Percentiles rank a stretch among this genome's conserved stretches.
Evolutionary conservation across 768 basidiomycete genomes (phyloP).

Genomic region (Gymnopilus junonius): DNA sequence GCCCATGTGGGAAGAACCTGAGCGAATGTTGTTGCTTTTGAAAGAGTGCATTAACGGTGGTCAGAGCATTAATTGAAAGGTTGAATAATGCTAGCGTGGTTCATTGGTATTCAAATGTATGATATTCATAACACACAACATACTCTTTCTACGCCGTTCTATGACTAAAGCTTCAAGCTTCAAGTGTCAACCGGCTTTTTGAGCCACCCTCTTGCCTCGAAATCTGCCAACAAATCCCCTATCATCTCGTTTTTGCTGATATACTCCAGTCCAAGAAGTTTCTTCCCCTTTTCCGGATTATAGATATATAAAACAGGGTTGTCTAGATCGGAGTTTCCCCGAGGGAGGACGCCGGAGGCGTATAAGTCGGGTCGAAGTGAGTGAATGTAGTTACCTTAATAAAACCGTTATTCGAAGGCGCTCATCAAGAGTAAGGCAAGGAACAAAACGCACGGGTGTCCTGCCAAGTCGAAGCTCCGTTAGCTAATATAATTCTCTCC

Average conservation of each 20-base stretch:
- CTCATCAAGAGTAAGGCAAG: no score
- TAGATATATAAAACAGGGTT: not conserved
- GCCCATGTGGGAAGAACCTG: constrained; percentile 4
- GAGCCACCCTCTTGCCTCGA: constrained; percentile 5
- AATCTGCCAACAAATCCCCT: not conserved
- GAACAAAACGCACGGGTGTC: constrained; percentile 2
- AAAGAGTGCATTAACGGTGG: not conserved
- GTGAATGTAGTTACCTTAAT: constrained; percentile 3
- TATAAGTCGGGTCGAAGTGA: constrained; percentile 5
- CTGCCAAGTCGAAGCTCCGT: constrained; percentile 27
- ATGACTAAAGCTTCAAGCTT: not conserved
- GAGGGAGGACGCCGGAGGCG: constrained; percentile 2
- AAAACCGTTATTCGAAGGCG: not conserved
- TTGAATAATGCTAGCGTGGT: no score
- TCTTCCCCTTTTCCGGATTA: constrained; percentile 1
- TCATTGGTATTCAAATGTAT: no score
- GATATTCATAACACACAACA: no score
- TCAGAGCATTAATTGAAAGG: no score
- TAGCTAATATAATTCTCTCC: constrained; percentile 56
- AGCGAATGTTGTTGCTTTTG: not conserved
- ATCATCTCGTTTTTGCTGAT: not conserved
- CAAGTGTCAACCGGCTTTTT: not conserved
- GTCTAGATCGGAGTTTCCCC: constrained; percentile 3
- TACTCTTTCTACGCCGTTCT: no score
- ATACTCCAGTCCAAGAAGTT: not conserved